Evolutionary conservation across 1,284 basidiomycete genomes (phyloP), one percentile per base, ranked within the genome.

Genomic region (Sanguinoderma infundibulare): DNA sequence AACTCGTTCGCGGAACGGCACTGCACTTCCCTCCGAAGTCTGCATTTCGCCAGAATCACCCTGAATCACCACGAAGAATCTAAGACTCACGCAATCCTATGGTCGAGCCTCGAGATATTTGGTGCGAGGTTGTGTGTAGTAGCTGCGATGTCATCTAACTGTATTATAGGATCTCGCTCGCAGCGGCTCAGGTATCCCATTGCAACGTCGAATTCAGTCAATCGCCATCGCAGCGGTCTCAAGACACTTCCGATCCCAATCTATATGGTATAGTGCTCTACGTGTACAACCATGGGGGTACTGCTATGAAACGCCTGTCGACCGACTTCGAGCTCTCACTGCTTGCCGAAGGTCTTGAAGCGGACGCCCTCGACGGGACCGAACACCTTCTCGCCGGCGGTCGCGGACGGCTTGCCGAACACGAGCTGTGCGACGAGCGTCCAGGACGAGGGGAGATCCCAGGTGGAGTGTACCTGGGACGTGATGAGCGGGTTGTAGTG

Each of bases 401-500:
- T 55, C 39, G 63, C 66, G 40, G 57, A 39, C 20, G 69, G 69
- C 63, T 61, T 66, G 53, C 69, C 69, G 63, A 70, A 70, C 30
- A 65, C 64, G 58, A 70, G 36, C 63, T 70, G 65, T 10, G 69
- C 64, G 44, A 69, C 61, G 57, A 70, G 69, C 38, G 53, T 51
- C 69, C 69, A 70, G 35, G 63, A 62, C n/a, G 58, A 30, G 57
- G 69, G 69, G 26, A 70, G 62, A 57, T 66, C 62, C 69, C 69
- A 70, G 32, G 62, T 66, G 15, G 63, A 46, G 56, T 60, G 60
- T 36, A 70, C 69, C 66, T 67, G 62, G 44, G 62, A 24, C 44
- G 63, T 55, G 60, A 70, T 69, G 60, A 70, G 66, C 38, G 67
- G 67, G 69, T 70, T 70, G 67, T 70, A 70, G 65, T 70, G 69